Percentiles rank a stretch among this genome's conserved stretches.
phyloP scores from a whole-genome alignment of 1,139 yeast genomes.

The Saccharomyces hybrid region DNA sequence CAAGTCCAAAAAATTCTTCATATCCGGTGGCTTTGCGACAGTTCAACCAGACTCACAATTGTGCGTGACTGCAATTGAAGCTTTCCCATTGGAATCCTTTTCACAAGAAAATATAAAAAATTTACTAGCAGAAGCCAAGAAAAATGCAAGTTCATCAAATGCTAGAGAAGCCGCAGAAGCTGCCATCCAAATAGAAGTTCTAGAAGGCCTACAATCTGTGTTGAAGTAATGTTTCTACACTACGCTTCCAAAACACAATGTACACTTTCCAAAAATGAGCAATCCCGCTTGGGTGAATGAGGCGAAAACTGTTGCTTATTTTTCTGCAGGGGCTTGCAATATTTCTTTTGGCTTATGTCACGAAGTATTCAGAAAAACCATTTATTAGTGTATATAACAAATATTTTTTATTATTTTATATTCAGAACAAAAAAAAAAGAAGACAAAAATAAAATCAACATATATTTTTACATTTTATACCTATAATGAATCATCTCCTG shows the following conservation, averaged over 20 bases:
- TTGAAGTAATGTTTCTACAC: conserved; percentile 50
- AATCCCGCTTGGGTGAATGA: neutral
- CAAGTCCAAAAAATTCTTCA: conserved; percentile 69
- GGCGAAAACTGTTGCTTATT: neutral
- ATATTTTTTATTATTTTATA: neutral
- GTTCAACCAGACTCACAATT: conserved; percentile 92
- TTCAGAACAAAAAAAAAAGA: neutral
- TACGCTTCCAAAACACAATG: too few relatives aligned
- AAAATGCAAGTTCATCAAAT: conserved; percentile 77
- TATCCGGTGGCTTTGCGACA: conserved; percentile 95
- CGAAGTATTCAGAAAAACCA: neutral
- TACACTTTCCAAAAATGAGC: neutral
- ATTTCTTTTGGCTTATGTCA: neutral
- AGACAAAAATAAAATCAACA: neutral
- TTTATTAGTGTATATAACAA: neutral
- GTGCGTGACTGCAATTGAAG: conserved; percentile 92
- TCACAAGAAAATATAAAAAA: conserved; percentile 73
- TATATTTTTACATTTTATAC: neutral
- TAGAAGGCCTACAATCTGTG: conserved; percentile 86
- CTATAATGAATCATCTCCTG: neutral
- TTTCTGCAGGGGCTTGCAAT: neutral
- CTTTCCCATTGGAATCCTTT: conserved; percentile 85
- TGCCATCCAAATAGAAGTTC: conserved; percentile 87
- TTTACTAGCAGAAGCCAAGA: conserved; percentile 89
- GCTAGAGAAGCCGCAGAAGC: conserved; percentile 92